Evolutionary conservation across 1,139 yeast genomes (phyloP).

Genomic region (Candida freyschussii): DNA sequence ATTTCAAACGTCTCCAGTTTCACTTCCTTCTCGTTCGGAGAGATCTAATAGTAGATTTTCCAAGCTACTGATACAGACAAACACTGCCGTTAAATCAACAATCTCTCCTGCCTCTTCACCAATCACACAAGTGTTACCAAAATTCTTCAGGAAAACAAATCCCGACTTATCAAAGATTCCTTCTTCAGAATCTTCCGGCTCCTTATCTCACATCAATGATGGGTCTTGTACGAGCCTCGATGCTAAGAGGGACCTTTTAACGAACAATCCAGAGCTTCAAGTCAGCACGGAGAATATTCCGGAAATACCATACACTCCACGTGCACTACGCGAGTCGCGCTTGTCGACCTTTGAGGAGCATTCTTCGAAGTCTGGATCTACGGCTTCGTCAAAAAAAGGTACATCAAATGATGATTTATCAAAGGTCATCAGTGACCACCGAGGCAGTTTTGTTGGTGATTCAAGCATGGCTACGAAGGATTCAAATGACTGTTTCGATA

Average conservation of each 20-base stretch:
- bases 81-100: conserved; percentile 7
- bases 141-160: conserved; percentile 15
- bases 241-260: conserved; percentile 1
- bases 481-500: conserved; percentile 10
- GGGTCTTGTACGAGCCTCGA: conserved; percentile 14
- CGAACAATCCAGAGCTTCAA: conserved; percentile 13
- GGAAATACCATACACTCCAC: conserved; percentile 22
- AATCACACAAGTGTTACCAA: conserved; percentile 20
- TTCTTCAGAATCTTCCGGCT: conserved; percentile 19
- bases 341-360: too few species aligned
- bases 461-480: conserved; percentile 6
- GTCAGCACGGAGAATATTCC: conserved; percentile 17
- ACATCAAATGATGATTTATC: conserved; percentile 5
- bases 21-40: conserved; percentile 5
- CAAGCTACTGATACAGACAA: conserved; percentile 6
- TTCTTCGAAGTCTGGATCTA: conserved; percentile 5
- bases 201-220: conserved; percentile 22
- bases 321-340: conserved; percentile 10
- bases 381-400: conserved; percentile 1
- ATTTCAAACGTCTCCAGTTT: conserved; percentile 8
- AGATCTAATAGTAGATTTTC: conserved; percentile 4
- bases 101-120: conserved; percentile 19
- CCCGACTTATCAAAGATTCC: conserved; percentile 15
- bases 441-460: conserved; percentile 18
- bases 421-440: conserved; percentile 12